Percentiles rank a stretch among this genome's conserved stretches.
phyloP scores from a whole-genome alignment of 768 basidiomycete genomes.

The Melanogaster broomeanus region DNA sequence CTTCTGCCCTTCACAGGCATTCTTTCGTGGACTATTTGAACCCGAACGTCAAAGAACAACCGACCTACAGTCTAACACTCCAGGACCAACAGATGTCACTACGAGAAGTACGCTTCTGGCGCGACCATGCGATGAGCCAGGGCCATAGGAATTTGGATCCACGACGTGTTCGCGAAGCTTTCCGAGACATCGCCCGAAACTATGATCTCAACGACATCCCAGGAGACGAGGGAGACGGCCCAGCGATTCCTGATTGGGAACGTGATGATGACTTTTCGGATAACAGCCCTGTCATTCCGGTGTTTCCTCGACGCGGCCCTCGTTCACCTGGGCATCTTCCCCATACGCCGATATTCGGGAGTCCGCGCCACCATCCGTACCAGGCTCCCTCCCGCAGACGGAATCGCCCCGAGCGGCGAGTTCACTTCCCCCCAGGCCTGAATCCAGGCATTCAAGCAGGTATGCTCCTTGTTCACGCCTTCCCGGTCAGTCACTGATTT shows the following conservation, averaged over 20 bases:
- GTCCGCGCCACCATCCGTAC: constrained; percentile 3
- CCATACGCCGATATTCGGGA: constrained; percentile 14
- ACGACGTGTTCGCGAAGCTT: constrained; percentile 14
- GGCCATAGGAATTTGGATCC: constrained; percentile 12
- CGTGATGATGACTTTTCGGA: constrained; percentile 6
- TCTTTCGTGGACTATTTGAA: neutral
- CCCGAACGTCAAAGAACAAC: neutral
- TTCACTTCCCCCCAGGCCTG: constrained; percentile 16
- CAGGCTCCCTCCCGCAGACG: constrained; percentile 3
- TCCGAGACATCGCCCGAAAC: constrained; percentile 25
- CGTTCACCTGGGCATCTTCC: neutral
- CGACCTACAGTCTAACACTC: neutral
- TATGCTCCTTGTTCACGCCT: constrained; percentile 3
- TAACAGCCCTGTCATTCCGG: constrained; percentile 20
- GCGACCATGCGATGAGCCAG: constrained; percentile 16
- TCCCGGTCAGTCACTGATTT: constrained; percentile 1
- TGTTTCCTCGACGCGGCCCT: constrained; percentile 13
- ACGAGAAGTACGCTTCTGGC: constrained; percentile 25
- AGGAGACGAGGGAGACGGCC: constrained; percentile 4
- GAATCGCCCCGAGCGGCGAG: constrained; percentile 7
- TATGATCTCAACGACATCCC: constrained; percentile 21
- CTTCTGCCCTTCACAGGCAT: neutral
- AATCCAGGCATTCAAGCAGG: constrained; percentile 25
- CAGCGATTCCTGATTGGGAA: constrained; percentile 7
- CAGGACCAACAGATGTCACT: constrained; percentile 14